These are phyloP conservation scores for Fulvia fulva DNA, from an alignment of 2,329 filamentous ascomycete species.

Conservation along the genomic window DNA sequence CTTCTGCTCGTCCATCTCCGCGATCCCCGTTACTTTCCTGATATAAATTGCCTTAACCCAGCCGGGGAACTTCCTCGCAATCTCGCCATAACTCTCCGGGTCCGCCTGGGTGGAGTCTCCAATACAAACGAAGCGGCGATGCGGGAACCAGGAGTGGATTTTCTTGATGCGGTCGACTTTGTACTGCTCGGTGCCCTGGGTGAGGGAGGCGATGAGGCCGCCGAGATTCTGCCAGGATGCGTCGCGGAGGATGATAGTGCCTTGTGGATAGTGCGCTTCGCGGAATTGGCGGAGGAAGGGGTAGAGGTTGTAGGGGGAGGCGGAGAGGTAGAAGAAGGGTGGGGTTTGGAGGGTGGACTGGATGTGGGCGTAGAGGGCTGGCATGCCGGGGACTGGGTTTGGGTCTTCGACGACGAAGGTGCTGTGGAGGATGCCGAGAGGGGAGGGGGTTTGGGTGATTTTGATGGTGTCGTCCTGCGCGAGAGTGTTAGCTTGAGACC, in stretches of 20 bases:
- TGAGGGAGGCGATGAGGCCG: constrained; percentile 74
- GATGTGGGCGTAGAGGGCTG: constrained; percentile 71
- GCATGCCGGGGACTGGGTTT: constrained; percentile 72
- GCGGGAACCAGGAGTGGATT: constrained; percentile 74
- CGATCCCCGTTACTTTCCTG: constrained; percentile 72
- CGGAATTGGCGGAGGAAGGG: constrained; percentile 77
- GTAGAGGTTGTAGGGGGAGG: constrained; percentile 92
- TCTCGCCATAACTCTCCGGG: constrained; percentile 82
- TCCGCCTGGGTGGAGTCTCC: constrained; percentile 91
- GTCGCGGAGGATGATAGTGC: constrained; percentile 80
- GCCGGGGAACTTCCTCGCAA: constrained; percentile 62
- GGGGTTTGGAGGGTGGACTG: constrained; percentile 54
- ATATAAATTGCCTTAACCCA: constrained; percentile 86
- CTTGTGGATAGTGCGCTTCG: constrained; percentile 64
- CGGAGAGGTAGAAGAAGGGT: constrained; percentile 89
- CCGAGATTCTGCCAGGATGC: constrained; percentile 80
- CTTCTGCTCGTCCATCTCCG: constrained; percentile 70
- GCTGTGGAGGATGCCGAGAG: constrained; percentile 72
- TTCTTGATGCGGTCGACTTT: constrained; percentile 77
- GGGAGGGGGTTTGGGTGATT: constrained; percentile 74
- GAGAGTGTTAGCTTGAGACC: constrained; percentile 54
- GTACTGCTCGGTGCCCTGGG: constrained; percentile 76
- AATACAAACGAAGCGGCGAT: constrained; percentile 73
- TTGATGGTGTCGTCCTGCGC: constrained; percentile 83
- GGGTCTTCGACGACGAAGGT: constrained; percentile 74